Conservation (phyloP, 148 eudicot genomes). For the Silene latifolia region DNA sequence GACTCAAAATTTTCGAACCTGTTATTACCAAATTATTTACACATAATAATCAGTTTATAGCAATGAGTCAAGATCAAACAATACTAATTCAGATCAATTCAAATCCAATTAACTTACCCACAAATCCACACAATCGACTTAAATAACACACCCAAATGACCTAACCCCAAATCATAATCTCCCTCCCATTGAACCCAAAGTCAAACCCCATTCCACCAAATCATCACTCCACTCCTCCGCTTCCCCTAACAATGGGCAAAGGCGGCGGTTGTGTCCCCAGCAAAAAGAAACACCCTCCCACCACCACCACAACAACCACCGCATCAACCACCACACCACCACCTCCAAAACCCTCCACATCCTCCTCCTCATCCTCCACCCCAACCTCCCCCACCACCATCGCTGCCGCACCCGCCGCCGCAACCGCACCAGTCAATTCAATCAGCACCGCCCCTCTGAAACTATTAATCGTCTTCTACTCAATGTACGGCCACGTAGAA, state of each 20-base stretch:
- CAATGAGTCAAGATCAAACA: no score
- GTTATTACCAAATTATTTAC: no score
- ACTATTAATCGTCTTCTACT: constrained; percentile 69
- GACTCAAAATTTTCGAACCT: no score
- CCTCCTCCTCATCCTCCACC: constrained; percentile 13
- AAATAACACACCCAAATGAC: no score
- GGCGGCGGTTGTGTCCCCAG: constrained; percentile 89
- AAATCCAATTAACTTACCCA: no score
- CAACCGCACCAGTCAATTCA: constrained; percentile 11
- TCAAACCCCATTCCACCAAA: neutral
- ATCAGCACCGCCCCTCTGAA: constrained; percentile 32
- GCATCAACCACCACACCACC: constrained; percentile 11
- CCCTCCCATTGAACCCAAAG: neutral
- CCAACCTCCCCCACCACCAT: neutral
- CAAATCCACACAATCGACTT: no score
- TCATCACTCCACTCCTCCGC: neutral
- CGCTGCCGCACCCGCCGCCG: constrained; percentile 11
- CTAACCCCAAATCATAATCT: no score
- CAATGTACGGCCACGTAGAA: constrained; percentile 95
- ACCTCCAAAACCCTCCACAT: constrained; percentile 15
- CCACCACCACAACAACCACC: constrained; percentile 10
- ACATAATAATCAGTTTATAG: no score
- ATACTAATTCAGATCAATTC: no score
- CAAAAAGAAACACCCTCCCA: constrained; percentile 40
- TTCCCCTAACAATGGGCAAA: constrained; percentile 57